Evolutionary conservation across 1,139 yeast species (phyloP).

Genomic region (Candida tropicalis): DNA sequence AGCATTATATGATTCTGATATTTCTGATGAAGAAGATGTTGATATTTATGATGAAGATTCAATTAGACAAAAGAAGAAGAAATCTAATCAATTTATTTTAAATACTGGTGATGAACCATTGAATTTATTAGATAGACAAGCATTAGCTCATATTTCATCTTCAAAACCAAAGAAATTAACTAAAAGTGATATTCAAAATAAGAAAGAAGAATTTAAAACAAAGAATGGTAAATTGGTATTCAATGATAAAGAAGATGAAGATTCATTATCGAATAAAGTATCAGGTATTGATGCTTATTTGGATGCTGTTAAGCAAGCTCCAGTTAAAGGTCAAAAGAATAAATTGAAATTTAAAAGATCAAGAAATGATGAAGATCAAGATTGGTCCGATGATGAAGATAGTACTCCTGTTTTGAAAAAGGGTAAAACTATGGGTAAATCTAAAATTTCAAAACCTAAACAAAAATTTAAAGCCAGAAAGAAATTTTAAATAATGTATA

Average conservation of each 20-base stretch:
- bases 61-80: conserved; percentile 13
- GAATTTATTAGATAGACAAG: conserved; percentile 82
- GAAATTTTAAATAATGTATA: conserved; percentile 37
- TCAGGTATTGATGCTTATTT: conserved; percentile 86
- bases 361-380: conserved; percentile 52
- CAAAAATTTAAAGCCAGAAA: conserved; percentile 59
- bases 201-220: conserved; percentile 54
- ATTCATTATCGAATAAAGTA: conserved; percentile 49
- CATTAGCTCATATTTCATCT: conserved; percentile 85
- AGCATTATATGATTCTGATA: conserved; percentile 66
- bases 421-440: conserved; percentile 22
- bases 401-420: conserved; percentile 18
- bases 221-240: conserved; percentile 58
- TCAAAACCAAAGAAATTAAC: conserved; percentile 69
- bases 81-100: conserved; percentile 61
- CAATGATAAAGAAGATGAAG: conserved; percentile 46
- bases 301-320: conserved; percentile 91
- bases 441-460: conserved; percentile 41
- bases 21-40: conserved; percentile 43
- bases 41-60: conserved; percentile 27
- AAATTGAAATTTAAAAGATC: conserved; percentile 82
- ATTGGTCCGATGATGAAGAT: conserved; percentile 55
- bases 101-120: conserved; percentile 83
- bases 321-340: conserved; percentile 89
- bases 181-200: conserved; percentile 44